Conservation (phyloP, 2,329 filamentous ascomycete genomes). For the Tolypocladium paradoxum region DNA sequence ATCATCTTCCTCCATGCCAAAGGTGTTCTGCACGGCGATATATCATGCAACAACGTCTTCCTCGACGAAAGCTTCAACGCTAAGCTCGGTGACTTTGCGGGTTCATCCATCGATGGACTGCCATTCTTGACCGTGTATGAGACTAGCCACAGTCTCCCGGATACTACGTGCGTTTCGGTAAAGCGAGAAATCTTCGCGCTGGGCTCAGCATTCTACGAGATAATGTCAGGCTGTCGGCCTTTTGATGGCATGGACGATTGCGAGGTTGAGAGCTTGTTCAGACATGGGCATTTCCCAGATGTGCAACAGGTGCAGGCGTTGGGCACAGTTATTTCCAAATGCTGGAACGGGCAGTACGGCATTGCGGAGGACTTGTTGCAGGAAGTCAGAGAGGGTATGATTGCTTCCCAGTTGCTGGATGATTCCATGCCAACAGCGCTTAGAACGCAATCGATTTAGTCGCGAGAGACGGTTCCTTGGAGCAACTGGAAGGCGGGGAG, state of each 20-base stretch:
- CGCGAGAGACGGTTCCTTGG: no score
- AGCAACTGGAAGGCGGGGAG: no score
- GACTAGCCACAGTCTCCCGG: neutral
- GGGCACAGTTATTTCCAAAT: neutral
- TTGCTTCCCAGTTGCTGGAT: neutral
- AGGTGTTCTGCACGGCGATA: conserved; percentile 1
- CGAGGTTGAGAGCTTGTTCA: neutral
- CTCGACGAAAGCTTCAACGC: conserved; percentile 1
- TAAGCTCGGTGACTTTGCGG: conserved; percentile 3
- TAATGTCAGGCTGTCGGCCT: neutral
- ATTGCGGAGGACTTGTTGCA: neutral
- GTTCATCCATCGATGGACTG: conserved; percentile 2
- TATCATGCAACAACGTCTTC: conserved; percentile 5
- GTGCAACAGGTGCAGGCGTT: neutral
- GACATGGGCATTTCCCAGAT: neutral
- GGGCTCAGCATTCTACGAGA: conserved; percentile 2
- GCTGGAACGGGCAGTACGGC: neutral
- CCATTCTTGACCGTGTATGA: conserved; percentile 1
- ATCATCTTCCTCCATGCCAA: conserved; percentile 2
- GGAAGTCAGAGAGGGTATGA: neutral
- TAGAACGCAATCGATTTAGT: neutral
- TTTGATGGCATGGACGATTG: neutral
- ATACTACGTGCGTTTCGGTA: neutral
- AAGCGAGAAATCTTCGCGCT: conserved; percentile 4
- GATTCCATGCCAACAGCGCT: neutral